These are phyloP conservation scores for Phytophthora meadii DNA, from an alignment of 352 stramenopile species.

Conservation along the genomic window DNA sequence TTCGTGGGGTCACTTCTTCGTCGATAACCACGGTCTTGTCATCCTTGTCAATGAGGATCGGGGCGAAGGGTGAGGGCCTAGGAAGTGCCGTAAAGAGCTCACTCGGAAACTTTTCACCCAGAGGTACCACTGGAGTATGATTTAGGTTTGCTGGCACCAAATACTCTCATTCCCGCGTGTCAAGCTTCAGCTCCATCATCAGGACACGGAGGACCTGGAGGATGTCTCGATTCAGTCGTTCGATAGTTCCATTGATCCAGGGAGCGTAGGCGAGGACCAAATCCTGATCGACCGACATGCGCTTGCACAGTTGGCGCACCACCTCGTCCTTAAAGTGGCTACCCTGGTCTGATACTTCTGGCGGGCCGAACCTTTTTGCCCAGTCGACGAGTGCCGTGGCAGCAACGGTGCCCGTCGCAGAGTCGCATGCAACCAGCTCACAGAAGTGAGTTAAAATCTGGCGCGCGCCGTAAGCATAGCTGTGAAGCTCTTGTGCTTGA, in stretches of 20 bases:
- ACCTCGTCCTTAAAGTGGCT: background rate
- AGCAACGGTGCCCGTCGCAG: background rate
- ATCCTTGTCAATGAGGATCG: no score
- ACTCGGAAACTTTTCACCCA: no score
- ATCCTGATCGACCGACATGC: background rate
- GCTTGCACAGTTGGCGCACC: background rate
- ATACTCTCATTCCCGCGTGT: background rate
- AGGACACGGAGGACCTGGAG: background rate
- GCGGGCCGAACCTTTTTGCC: background rate
- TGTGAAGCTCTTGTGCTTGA: no score
- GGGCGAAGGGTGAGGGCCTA: background rate
- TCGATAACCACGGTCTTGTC: no score
- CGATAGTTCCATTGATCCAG: background rate
- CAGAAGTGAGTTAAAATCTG: background rate
- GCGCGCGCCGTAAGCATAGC: no score
- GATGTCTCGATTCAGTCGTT: background rate
- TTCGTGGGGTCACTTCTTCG: no score
- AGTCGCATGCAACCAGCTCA: background rate
- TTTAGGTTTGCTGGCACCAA: background rate
- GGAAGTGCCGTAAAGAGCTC: no score
- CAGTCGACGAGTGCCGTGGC: background rate
- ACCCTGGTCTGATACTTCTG: background rate
- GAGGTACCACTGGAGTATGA: background rate
- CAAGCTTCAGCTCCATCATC: constrained; percentile 3
- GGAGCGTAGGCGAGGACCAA: background rate